These are phyloP conservation scores for Beauveria pseudobassiana DNA, from an alignment of 2,329 filamentous ascomycete genomes.

Conservation along the genomic window DNA sequence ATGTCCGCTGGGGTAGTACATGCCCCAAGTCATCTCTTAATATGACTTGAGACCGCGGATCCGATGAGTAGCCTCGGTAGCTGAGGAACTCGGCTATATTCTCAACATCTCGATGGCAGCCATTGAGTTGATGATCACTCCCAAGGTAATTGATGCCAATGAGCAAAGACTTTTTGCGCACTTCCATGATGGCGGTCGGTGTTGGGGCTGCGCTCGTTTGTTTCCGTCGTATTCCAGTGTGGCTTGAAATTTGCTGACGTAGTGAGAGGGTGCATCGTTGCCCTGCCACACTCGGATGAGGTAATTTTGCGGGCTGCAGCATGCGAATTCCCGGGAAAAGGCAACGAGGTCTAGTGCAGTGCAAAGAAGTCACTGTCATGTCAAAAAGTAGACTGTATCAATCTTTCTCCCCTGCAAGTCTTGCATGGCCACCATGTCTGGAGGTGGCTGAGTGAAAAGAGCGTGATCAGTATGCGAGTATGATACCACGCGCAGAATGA, in stretches of 20 bases:
- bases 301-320: background rate
- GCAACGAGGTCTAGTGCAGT: no score
- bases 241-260: background rate
- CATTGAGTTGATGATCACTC: slow-evolving; percentile 47
- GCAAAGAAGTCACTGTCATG: background rate
- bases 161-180: slow-evolving; percentile 39
- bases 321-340: background rate
- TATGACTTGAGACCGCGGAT: slow-evolving; percentile 10
- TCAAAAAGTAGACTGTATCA: background rate
- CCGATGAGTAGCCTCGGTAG: slow-evolving; percentile 8
- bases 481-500: no score
- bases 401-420: background rate
- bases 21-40: slow-evolving; percentile 28
- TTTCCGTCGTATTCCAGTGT: background rate
- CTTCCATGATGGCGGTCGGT: background rate
- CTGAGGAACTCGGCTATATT: slow-evolving; percentile 50
- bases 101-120: slow-evolving; percentile 55
- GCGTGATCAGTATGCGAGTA: no score
- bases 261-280: slow-evolving; percentile 2
- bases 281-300: slow-evolving; percentile 2
- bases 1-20: slow-evolving; percentile 49
- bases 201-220: background rate
- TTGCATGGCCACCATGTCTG: no score
- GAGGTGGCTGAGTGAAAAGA: no score
- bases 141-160: slow-evolving; percentile 57